Conservation (phyloP, 805 yeast species). For the Lipomyces kockii region DNA sequence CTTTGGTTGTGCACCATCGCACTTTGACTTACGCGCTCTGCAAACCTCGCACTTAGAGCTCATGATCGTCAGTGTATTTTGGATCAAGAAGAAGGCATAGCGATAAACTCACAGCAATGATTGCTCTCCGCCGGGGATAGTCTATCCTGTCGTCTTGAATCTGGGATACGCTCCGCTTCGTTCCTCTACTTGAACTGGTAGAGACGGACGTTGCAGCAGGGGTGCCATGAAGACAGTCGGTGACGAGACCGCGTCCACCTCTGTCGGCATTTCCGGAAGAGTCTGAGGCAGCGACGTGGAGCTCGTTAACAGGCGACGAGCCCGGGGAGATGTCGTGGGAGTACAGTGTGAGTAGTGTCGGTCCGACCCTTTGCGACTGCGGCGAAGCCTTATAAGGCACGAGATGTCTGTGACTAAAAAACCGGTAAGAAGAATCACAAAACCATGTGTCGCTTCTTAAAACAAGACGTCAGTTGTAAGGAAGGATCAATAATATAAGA, state of each 20-base stretch:
- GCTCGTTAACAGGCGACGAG: constrained; percentile 4
- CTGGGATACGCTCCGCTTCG: background rate
- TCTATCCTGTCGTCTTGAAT: constrained; percentile 18
- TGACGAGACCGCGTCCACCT: background rate
- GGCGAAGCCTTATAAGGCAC: too few relatives aligned
- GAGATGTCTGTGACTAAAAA: too few relatives aligned
- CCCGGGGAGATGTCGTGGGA: background rate
- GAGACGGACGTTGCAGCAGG: background rate
- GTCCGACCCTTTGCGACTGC: too few relatives aligned
- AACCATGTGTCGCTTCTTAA: too few relatives aligned
- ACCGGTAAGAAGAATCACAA: too few relatives aligned
- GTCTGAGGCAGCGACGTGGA: background rate
- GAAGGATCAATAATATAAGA: too few relatives aligned
- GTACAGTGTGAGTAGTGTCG: background rate
- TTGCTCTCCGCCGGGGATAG: constrained; percentile 27
- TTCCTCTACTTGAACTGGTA: background rate
- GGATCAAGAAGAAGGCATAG: background rate
- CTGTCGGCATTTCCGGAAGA: background rate
- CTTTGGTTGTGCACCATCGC: constrained; percentile 32
- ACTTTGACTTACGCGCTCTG: constrained; percentile 29
- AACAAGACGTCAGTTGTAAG: too few relatives aligned
- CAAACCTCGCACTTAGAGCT: constrained; percentile 26
- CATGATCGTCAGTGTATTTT: background rate
- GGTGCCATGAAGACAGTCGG: background rate
- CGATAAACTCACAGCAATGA: constrained; percentile 24